These are phyloP conservation scores for Trypanosoma melophagium DNA, from an alignment of 208 protist genomes.

Conservation along the genomic window DNA sequence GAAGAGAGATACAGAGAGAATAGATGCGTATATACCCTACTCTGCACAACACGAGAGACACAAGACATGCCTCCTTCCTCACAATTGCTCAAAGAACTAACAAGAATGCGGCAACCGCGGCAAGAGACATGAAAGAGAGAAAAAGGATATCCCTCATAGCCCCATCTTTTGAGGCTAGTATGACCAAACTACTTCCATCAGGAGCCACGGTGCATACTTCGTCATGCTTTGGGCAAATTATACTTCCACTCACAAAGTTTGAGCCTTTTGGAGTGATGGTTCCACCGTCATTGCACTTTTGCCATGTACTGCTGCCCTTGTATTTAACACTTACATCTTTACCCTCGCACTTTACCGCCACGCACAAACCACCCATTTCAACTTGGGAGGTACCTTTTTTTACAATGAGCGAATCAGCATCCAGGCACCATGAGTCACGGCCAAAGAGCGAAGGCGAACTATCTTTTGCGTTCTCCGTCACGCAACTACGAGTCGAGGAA, in stretches of 20 bases:
- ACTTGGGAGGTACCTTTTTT: not conserved
- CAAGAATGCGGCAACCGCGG: no score
- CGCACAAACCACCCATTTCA: slow-evolving; percentile 2
- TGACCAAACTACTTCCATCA: not conserved
- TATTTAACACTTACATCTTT: not conserved
- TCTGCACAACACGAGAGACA: no score
- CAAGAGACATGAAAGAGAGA: not conserved
- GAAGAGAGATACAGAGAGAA: no score
- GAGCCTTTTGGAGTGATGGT: not conserved
- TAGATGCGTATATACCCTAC: no score
- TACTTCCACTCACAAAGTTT: not conserved
- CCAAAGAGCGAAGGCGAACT: not conserved
- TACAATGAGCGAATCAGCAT: not conserved
- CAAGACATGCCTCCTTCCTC: no score
- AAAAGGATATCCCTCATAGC: not conserved
- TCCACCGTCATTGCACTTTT: not conserved
- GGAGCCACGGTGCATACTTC: not conserved
- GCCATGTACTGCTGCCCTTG: not conserved
- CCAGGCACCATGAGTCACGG: slow-evolving; percentile 4
- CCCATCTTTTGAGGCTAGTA: not conserved
- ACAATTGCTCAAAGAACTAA: no score
- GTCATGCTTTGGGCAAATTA: not conserved
- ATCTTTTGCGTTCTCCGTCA: not conserved
- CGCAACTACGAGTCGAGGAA: slow-evolving; percentile 3
- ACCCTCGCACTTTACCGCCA: not conserved